A percentile compares a stretch with the other conserved stretches of the same genome.
phyloP scores from a whole-genome alignment of 1,284 basidiomycete genomes.

The Pseudozyma pruni region DNA sequence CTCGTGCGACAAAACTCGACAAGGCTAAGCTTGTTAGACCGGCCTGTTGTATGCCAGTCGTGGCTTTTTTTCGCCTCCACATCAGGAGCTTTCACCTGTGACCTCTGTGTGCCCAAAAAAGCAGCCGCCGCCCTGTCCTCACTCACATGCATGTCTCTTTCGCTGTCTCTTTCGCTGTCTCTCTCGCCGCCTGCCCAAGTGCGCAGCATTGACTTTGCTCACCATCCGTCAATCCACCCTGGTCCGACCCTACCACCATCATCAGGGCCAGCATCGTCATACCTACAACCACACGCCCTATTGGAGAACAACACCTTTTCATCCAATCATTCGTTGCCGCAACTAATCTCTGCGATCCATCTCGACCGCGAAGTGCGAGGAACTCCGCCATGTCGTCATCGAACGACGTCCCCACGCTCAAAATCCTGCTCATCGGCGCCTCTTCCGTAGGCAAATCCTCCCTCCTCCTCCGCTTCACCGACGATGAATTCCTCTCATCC shows the following conservation, averaged over 20 bases:
- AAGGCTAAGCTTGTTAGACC: constrained; percentile 16
- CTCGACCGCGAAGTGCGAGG: too few species aligned
- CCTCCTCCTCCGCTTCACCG: constrained; percentile 89
- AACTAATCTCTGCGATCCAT: too few species aligned
- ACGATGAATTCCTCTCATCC: constrained; percentile 93
- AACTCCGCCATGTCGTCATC: constrained; percentile 35
- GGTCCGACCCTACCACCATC: not conserved
- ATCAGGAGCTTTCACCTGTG: constrained; percentile 27
- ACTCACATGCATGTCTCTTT: constrained; percentile 9
- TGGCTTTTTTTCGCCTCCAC: constrained; percentile 23
- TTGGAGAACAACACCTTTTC: too few species aligned
- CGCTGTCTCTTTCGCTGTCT: too few species aligned
- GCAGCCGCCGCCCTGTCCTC: not conserved
- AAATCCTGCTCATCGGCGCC: constrained; percentile 76
- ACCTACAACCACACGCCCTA: not conserved
- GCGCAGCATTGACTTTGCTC: constrained; percentile 1
- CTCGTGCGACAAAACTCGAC: constrained; percentile 21
- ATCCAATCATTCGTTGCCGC: too few species aligned
- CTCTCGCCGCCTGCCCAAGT: not conserved
- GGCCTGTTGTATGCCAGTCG: too few species aligned
- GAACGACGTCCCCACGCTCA: constrained; percentile 68
- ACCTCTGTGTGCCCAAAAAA: constrained; percentile 9
- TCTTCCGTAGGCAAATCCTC: constrained; percentile 89
- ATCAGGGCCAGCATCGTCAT: not conserved
- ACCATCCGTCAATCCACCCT: not conserved